These are phyloP conservation scores for Tilletiaria anomala DNA, from an alignment of 1,284 basidiomycete species.

Conservation along the genomic window DNA sequence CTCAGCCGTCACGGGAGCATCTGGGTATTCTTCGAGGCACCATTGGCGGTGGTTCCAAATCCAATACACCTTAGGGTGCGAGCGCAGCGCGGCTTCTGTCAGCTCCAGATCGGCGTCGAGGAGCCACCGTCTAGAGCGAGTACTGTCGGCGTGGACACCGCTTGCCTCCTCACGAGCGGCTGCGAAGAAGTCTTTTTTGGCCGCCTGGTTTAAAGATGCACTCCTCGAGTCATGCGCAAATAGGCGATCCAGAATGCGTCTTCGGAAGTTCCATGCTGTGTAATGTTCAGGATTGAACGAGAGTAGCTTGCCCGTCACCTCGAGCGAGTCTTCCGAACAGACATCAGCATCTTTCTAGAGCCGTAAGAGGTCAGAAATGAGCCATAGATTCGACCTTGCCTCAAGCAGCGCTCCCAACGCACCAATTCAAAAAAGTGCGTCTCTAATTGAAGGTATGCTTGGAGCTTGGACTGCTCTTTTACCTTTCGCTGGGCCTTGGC, in stretches of 20 bases:
- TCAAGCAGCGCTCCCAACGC: neutral
- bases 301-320: constrained; percentile 23
- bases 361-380: neutral
- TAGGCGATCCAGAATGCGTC: constrained; percentile 16
- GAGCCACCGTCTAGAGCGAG: constrained; percentile 2
- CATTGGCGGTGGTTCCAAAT: constrained; percentile 39
- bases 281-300: constrained; percentile 35
- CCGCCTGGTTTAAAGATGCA: neutral
- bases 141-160: too few relatives aligned
- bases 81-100: constrained; percentile 26
- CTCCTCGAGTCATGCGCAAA: constrained; percentile 5
- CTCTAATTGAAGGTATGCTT: constrained; percentile 16
- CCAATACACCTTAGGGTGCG: constrained; percentile 39
- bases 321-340: constrained; percentile 7
- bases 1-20: neutral
- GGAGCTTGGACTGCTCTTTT: constrained; percentile 22
- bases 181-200: constrained; percentile 16
- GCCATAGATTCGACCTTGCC: neutral
- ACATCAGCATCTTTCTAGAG: constrained; percentile 1
- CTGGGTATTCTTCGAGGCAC: constrained; percentile 21
- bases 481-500: constrained; percentile 17
- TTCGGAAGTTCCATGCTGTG: constrained; percentile 35
- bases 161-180: too few relatives aligned
- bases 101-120: constrained; percentile 27
- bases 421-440: constrained; percentile 13